These are phyloP conservation scores for Scleromitrula shiraiana DNA, from an alignment of 2,329 filamentous ascomycete species.

Conservation along the genomic window DNA sequence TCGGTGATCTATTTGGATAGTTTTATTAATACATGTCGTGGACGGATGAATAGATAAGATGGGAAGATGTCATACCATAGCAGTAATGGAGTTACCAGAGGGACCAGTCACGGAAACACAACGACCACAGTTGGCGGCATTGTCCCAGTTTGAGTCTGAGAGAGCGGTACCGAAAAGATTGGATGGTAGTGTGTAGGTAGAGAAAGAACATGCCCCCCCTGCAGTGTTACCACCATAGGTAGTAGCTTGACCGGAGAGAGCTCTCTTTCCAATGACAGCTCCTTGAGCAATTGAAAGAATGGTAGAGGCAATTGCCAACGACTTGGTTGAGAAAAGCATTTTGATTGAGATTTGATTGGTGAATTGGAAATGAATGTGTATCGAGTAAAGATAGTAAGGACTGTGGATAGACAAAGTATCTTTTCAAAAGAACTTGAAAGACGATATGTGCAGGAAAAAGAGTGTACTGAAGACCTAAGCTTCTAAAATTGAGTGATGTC, in stretches of 20 bases:
- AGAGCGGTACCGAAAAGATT: constrained; percentile 54
- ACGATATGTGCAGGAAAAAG: neutral
- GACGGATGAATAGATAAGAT: neutral
- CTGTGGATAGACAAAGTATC: neutral
- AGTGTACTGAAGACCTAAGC: constrained; percentile 2
- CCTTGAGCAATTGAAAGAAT: constrained; percentile 24
- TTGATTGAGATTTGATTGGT: constrained; percentile 3
- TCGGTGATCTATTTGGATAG: constrained; percentile 42
- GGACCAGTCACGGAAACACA: constrained; percentile 54
- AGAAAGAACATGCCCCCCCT: constrained; percentile 57
- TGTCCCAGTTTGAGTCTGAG: constrained; percentile 49
- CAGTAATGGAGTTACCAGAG: constrained; percentile 49
- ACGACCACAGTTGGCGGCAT: constrained; percentile 48
- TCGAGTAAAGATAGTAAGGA: neutral
- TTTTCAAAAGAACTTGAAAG: neutral
- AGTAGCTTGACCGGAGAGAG: constrained; percentile 37
- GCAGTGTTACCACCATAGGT: constrained; percentile 47
- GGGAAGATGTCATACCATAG: constrained; percentile 45
- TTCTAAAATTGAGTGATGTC: neutral
- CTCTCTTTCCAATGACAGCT: constrained; percentile 17
- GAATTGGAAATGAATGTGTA: neutral
- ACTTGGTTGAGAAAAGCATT: constrained; percentile 22
- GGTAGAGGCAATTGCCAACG: constrained; percentile 13
- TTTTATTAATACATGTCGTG: neutral
- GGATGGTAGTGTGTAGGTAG: constrained; percentile 52